These are phyloP conservation scores for Saccharum spontaneum DNA, from an alignment of 176 grass and related monocot species.

Conservation along the genomic window DNA sequence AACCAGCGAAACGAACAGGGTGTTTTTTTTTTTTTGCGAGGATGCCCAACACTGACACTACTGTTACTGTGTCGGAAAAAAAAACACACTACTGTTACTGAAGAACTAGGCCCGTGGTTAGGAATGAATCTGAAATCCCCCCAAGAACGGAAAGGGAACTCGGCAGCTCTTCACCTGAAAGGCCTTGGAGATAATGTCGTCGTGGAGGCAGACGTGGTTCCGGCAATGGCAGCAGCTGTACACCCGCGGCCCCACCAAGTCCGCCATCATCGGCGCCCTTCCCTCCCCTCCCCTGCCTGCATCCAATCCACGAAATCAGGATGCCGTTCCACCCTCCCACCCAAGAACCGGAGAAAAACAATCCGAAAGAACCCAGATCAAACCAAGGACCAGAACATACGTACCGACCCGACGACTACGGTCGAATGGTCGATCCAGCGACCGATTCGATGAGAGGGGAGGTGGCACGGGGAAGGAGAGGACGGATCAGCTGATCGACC, in stretches of 20 bases:
- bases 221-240: slow-evolving; percentile 74
- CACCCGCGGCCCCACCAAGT: slow-evolving; percentile 56
- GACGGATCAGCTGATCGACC: neutral
- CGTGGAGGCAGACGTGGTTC: slow-evolving; percentile 80
- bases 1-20: too few species aligned
- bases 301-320: slow-evolving; percentile 23
- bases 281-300: neutral
- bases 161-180: slow-evolving; percentile 55
- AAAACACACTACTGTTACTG: neutral
- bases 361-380: slow-evolving; percentile 4
- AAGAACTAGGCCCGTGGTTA: neutral
- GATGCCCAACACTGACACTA: neutral
- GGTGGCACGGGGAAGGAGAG: neutral
- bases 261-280: slow-evolving; percentile 37
- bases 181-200: slow-evolving; percentile 76
- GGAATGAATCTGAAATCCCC: neutral
- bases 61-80: neutral
- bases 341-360: neutral
- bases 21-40: too few species aligned
- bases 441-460: neutral
- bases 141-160: neutral
- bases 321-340: neutral
- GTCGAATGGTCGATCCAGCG: neutral
- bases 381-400: neutral
- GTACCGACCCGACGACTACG: neutral